Conservation (phyloP, 352 stramenopile species). For the Phytophthora rubi region DNA sequence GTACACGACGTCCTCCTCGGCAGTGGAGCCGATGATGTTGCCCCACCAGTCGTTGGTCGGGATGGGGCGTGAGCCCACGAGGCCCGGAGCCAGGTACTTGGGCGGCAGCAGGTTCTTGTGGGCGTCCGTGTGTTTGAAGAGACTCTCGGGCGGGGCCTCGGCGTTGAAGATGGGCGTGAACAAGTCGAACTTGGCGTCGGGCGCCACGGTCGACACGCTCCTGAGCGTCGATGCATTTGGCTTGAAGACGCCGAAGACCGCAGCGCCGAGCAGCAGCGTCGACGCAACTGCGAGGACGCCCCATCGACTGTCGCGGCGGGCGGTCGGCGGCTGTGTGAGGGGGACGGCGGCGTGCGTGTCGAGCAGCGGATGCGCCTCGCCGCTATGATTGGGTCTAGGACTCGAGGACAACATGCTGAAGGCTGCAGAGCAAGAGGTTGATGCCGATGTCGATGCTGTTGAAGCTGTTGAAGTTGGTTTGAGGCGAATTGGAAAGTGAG, state of each 20-base stretch:
- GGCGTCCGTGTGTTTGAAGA: constrained; percentile 39
- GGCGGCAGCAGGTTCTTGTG: constrained; percentile 51
- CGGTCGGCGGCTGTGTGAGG: constrained; percentile 8
- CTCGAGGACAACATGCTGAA: constrained; percentile 25
- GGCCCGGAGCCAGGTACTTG: constrained; percentile 54
- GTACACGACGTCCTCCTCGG: constrained; percentile 47
- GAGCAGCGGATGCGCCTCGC: constrained; percentile 33
- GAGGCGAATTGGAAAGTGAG: constrained; percentile 28
- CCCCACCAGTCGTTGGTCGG: constrained; percentile 83
- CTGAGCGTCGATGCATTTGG: constrained; percentile 14
- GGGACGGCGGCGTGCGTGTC: constrained; percentile 18
- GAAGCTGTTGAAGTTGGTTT: constrained; percentile 7
- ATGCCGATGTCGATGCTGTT: not conserved
- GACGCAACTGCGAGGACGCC: constrained; percentile 25
- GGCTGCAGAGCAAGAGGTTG: constrained; percentile 1
- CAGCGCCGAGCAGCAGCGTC: constrained; percentile 24
- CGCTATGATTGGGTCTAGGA: constrained; percentile 19
- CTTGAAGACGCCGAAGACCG: constrained; percentile 31
- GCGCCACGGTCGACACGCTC: constrained; percentile 19
- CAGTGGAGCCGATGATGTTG: constrained; percentile 61
- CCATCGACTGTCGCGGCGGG: constrained; percentile 17
- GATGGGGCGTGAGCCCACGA: constrained; percentile 53
- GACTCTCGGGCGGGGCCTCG: constrained; percentile 27
- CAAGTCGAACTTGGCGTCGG: constrained; percentile 38
- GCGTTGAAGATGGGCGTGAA: constrained; percentile 44